A percentile compares a stretch with the other conserved stretches of the same genome.
Conservation (phyloP, 2,329 filamentous ascomycete genomes). For the Colletotrichum sansevieriae region DNA sequence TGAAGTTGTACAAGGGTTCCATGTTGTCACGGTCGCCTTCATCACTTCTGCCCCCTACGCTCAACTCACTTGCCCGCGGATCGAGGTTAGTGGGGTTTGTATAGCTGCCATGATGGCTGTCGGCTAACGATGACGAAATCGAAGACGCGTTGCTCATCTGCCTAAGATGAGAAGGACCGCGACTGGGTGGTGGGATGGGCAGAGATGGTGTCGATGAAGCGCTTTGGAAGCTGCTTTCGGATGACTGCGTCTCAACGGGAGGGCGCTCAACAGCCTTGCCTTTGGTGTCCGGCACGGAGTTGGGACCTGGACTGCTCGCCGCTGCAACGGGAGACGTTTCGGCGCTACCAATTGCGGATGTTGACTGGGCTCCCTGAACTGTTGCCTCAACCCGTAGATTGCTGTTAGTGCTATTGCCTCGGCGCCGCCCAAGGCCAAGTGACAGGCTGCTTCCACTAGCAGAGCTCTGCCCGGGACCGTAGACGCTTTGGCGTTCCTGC, state of each 20-base stretch:
- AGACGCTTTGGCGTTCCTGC: conserved; percentile 55
- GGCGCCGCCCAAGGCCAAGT: conserved; percentile 69
- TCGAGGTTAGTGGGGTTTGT: conserved; percentile 54
- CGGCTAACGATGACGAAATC: conserved; percentile 80
- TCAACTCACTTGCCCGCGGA: conserved; percentile 68
- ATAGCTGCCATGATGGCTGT: conserved; percentile 72
- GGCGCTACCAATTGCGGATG: conserved; percentile 21
- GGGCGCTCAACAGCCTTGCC: conserved; percentile 77
- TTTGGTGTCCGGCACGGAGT: conserved; percentile 63
- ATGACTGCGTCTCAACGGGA: conserved; percentile 44
- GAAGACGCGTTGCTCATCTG: conserved; percentile 92
- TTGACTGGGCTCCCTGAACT: conserved; percentile 55
- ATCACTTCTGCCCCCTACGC: conserved; percentile 61
- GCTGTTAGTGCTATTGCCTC: conserved; percentile 71
- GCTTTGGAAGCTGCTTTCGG: conserved; percentile 39
- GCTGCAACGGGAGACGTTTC: conserved; percentile 48
- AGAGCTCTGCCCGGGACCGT: conserved; percentile 59
- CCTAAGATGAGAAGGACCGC: conserved; percentile 78
- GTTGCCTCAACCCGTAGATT: conserved; percentile 70
- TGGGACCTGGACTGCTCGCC: conserved; percentile 48
- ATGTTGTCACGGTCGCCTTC: conserved; percentile 65
- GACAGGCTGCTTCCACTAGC: conserved; percentile 75
- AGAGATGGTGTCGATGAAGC: conserved; percentile 55
- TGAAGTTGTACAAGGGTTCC: conserved; percentile 93
- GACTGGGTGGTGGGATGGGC: conserved; percentile 63